Conservation (phyloP, 2,329 filamentous ascomycete genomes). For the Monosporascus sp. region DNA sequence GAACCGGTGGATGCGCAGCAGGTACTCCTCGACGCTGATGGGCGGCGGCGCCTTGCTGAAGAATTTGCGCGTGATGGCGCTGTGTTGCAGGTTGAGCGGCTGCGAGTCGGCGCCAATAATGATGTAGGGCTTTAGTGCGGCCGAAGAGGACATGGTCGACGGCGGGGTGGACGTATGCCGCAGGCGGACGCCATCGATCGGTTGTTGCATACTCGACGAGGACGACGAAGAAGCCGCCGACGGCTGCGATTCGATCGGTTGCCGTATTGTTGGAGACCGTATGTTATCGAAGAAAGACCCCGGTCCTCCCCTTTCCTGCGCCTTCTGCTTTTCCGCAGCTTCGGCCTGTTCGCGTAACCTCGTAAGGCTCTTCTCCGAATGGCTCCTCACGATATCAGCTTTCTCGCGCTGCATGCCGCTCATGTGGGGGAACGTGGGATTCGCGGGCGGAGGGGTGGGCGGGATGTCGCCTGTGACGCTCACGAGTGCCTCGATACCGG, state of each 20-base stretch:
- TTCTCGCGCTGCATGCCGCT: conserved; percentile 58
- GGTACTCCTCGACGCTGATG: conserved; percentile 77
- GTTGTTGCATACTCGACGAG: conserved; percentile 19
- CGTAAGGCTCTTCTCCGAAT: conserved; percentile 49
- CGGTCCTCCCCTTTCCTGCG: conserved; percentile 4
- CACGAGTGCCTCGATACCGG: conserved; percentile 65
- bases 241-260: conserved; percentile 12
- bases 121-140: conserved; percentile 45
- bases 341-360: conserved; percentile 38
- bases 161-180: conserved; percentile 27
- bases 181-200: conserved; percentile 52
- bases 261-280: background rate
- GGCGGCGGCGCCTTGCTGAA: conserved; percentile 83
- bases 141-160: conserved; percentile 14
- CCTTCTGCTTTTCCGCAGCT: conserved; percentile 20
- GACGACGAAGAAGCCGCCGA: conserved; percentile 12
- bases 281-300: conserved; percentile 13
- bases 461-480: conserved; percentile 72
- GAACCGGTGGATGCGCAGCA: conserved; percentile 79
- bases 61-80: conserved; percentile 85
- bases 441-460: conserved; percentile 66
- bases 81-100: conserved; percentile 71
- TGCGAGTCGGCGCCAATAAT: conserved; percentile 65
- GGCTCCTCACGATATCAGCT: conserved; percentile 51
- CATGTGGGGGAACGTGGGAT: conserved; percentile 60